Percentiles rank a stretch among this genome's conserved stretches.
phyloP scores from a whole-genome alignment of 768 basidiomycete species.

The Tulasnella sp. region DNA sequence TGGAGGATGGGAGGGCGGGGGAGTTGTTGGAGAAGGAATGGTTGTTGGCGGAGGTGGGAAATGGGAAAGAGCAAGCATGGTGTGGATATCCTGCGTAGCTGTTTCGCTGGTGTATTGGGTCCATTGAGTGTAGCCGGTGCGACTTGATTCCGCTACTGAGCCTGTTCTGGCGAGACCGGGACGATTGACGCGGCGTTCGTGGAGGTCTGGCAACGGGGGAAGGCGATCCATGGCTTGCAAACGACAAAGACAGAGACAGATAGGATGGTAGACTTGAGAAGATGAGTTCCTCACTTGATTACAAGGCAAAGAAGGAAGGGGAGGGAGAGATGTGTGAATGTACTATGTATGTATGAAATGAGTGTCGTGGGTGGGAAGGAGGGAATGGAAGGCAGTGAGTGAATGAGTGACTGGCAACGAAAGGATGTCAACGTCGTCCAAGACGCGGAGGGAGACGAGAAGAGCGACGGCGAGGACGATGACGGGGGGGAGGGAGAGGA shows the following conservation, averaged over 20 bases:
- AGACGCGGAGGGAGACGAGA: not conserved
- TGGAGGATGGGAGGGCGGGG: not conserved
- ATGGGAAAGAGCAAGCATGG: slow-evolving; percentile 7
- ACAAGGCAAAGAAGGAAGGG: not conserved
- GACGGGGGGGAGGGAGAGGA: not conserved
- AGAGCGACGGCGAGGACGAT: not conserved
- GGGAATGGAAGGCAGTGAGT: not conserved
- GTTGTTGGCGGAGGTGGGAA: slow-evolving; percentile 8
- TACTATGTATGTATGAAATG: slow-evolving; percentile 2
- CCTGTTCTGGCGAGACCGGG: not conserved
- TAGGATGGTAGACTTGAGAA: not conserved
- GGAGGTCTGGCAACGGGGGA: not conserved
- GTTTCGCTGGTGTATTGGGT: slow-evolving; percentile 1
- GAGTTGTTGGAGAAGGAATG: not conserved
- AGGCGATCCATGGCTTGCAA: not conserved
- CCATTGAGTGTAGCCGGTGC: not conserved
- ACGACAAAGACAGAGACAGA: not conserved
- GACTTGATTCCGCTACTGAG: not conserved
- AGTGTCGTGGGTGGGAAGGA: slow-evolving; percentile 1
- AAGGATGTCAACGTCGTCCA: not conserved
- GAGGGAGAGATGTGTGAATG: not conserved
- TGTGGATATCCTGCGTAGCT: slow-evolving; percentile 11
- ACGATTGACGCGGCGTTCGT: not conserved
- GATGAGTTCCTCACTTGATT: not conserved
- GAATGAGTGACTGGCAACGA: not conserved